These are phyloP conservation scores for Lodderomyces parapsilosis DNA, from an alignment of 1,139 yeast species.

Conservation along the genomic window DNA sequence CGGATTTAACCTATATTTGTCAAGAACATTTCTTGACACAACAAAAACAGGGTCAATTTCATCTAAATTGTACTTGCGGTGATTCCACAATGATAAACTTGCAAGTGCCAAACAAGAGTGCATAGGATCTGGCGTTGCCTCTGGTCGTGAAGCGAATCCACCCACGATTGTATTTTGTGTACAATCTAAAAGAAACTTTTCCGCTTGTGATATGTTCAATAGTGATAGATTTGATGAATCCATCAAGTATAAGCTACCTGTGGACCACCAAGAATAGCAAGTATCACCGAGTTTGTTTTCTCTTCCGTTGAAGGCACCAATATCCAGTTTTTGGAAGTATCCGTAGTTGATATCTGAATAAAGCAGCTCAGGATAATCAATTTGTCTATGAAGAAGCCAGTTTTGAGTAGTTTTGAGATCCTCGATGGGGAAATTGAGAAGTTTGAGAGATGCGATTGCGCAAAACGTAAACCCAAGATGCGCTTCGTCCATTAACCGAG, in stretches of 20 bases:
- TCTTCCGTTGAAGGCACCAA: constrained; percentile 88
- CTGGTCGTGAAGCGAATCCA: constrained; percentile 76
- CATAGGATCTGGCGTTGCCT: constrained; percentile 64
- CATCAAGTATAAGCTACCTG: constrained; percentile 56
- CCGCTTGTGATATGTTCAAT: constrained; percentile 37
- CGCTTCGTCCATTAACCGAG: constrained; percentile 51
- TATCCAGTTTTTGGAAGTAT: constrained; percentile 42
- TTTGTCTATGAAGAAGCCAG: constrained; percentile 70
- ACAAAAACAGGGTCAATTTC: constrained; percentile 28
- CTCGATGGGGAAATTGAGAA: constrained; percentile 33
- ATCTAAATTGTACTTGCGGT: constrained; percentile 17
- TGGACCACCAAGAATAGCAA: constrained; percentile 90
- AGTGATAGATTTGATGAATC: constrained; percentile 23
- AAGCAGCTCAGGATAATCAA: constrained; percentile 31
- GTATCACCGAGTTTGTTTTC: constrained; percentile 84
- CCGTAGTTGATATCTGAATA: constrained; percentile 26
- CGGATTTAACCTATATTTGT: not conserved
- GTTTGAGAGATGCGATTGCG: constrained; percentile 63
- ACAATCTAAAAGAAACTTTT: constrained; percentile 47
- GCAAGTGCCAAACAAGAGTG: constrained; percentile 66
- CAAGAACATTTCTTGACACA: constrained; percentile 1
- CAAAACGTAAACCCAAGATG: constrained; percentile 91
- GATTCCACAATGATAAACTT: constrained; percentile 47
- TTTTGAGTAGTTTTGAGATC: constrained; percentile 37
- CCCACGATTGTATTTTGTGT: constrained; percentile 72